These are phyloP conservation scores for Coffea humblotiana DNA, from an alignment of 305 asterid species.

Conservation along the genomic window DNA sequence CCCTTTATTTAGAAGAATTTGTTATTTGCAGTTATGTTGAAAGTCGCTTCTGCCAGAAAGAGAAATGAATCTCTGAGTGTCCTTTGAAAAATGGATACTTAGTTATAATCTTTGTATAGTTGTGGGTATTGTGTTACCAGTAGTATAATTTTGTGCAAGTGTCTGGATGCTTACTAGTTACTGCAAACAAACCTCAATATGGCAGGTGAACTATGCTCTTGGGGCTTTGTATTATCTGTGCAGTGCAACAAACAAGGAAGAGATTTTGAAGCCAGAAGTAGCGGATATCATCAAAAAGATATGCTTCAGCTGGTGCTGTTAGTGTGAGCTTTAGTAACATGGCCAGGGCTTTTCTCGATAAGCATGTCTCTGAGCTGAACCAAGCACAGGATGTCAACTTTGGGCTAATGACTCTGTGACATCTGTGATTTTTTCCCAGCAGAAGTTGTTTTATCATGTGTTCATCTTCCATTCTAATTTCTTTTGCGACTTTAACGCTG, in stretches of 20 bases:
- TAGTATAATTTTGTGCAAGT: not conserved
- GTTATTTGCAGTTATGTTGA: not conserved
- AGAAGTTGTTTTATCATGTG: not conserved
- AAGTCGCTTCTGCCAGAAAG: not conserved
- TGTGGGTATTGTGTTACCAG: not conserved
- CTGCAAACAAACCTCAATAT: conserved; percentile 4
- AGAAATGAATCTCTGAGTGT: not conserved
- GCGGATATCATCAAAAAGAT: conserved; percentile 63
- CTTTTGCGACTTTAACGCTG: not conserved
- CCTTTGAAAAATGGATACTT: no score
- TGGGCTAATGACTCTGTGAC: not conserved
- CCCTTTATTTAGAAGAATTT: not conserved
- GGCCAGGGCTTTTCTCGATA: conserved; percentile 77
- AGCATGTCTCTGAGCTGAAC: conserved; percentile 36
- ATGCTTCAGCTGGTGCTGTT: conserved; percentile 61
- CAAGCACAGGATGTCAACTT: conserved; percentile 1
- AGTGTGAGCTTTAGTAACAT: conserved; percentile 64
- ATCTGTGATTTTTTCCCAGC: not conserved
- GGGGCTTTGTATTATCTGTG: conserved; percentile 78
- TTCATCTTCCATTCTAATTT: not conserved
- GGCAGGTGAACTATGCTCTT: conserved; percentile 72
- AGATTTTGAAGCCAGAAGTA: conserved; percentile 74
- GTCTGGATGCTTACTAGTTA: not conserved
- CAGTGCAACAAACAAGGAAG: conserved; percentile 53
- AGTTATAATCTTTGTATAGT: no score